Base-by-base conservation (phyloP, 345 rosid genomes). In the Pelargonium nanum region DNA sequence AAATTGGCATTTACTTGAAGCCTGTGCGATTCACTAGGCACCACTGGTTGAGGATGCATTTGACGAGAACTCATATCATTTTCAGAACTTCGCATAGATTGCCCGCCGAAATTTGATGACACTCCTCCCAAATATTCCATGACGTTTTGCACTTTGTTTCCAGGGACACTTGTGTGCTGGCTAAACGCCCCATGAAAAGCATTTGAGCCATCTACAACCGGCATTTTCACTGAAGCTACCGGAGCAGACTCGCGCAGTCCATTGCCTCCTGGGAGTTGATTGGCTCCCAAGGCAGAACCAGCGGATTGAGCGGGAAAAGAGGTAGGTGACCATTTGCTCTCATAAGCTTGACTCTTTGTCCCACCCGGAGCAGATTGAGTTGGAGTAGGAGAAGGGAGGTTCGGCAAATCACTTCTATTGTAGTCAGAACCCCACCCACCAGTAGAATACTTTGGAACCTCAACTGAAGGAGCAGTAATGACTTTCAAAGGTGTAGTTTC, bases 331-430 rank as follows among this genome's bases (percentile, higher is more conserved):
- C 88, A 81, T 69, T 75, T 77, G 61, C 75, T 83, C 78, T 84
- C 88, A 65, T 70, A 73, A 6, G 25, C 68, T 68, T 71, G 79
- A 40, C 68, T 81, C 72, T 64, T 85, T 16, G 56, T 60, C 53
- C 74, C 83, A 51, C 56, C 64, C 7, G 74, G 48, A 16, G 74
- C 56, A 57, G 77, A 68, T 77, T 75, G 95, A 66, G 77, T 78
- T 5, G 99, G 99, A 66, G 99, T 87, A 55, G 97, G 96, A 50
- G 99, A 93, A 22, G 90, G 99, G 65, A 93, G 96, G 70, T 81
- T 85, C 51, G 82, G 74, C 19, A 6, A 52, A 5, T 52, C 55
- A 52, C 9, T 52, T 52, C 55, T 52, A n/a, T 52, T 19, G 21
- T 52, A 53, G 30, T 81, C 81, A 69, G 83, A 72, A 75, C 69